Evolutionary conservation across 208 protist species (phyloP), one percentile per base, ranked within the genome.

Genomic region (Leishmania major): DNA sequence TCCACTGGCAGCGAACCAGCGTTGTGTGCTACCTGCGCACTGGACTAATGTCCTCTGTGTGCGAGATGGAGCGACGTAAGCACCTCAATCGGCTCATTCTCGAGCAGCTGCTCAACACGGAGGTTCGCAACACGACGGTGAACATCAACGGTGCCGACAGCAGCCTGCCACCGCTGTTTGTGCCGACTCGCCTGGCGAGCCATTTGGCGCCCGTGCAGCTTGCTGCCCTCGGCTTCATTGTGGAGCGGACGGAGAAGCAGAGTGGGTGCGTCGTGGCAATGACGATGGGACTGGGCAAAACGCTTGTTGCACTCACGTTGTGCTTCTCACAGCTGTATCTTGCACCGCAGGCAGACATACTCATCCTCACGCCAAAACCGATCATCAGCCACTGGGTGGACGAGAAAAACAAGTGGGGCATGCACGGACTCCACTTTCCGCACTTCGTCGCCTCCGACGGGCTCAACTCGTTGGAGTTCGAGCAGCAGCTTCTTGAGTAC

Each of bases 241-340:
- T 78, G 15, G 90, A 95, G 77, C 81, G 93, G 10, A 51, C 88
- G 4, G 75, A 85, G 35, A 91, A 92, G 74, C 78, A 91, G 45
- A 95, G 87, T 55, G 95, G 95, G 15, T 95, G 92, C 77, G 88
- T 98, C 28, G 79, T 98, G 40, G 92, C 93, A 0, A 90, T 98
- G 89, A 95, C 89, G 19, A 98, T 98, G 95, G 95, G 95, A n/a
- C 87, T 98, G 10, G 95, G 95, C 43, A 97, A 98, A 79, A 97
- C 95, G 25, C 91, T 98, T 2, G 90, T 98, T 53, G 93, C 94
- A 22, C 86, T 97, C 55, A 87, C 88, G 3, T 51, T 95, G 43
- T 95, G 91, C 77, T 97, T 90, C 84, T 96, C 95, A 25, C 82
- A 91, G 76, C 78, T 95, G 78, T 83, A 90, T 77, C 28, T 87